phyloP scores from a whole-genome alignment of 495 filamentous ascomycete species.

The Daldinia loculata region DNA sequence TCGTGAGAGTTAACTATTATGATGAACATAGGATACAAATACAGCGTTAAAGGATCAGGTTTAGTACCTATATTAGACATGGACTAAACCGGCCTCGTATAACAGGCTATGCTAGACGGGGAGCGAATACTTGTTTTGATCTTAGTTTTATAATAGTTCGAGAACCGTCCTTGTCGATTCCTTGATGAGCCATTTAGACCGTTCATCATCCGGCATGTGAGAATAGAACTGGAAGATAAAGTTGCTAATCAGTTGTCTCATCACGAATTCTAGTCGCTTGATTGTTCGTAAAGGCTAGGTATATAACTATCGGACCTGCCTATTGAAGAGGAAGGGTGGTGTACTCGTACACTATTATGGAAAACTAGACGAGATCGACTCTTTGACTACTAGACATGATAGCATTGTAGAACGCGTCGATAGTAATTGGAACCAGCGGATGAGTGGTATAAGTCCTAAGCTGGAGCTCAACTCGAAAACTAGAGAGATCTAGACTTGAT shows the following conservation, averaged over 20 bases:
- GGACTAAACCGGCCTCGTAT: too few species aligned
- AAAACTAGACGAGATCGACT: neutral
- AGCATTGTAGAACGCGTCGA: too few species aligned
- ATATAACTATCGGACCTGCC: neutral
- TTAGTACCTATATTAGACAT: too few species aligned
- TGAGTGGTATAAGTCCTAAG: too few species aligned
- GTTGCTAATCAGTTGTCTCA: neutral
- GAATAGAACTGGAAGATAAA: neutral
- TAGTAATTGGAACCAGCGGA: too few species aligned
- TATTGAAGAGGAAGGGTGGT: neutral
- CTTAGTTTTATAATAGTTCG: neutral
- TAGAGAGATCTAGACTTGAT: too few species aligned
- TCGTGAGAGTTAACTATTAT: too few species aligned
- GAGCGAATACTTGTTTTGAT: neutral
- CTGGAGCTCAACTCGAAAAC: too few species aligned
- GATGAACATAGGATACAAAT: too few species aligned
- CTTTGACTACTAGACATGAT: too few species aligned
- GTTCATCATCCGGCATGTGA: neutral
- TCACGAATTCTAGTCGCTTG: neutral
- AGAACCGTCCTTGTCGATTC: neutral
- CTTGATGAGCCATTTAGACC: neutral
- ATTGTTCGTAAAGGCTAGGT: neutral
- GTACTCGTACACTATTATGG: neutral
- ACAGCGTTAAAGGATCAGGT: too few species aligned
- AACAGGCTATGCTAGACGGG: too few species aligned